Percentiles rank a stretch among this genome's conserved stretches.
Conservation (phyloP, 306 rosid genomes). For the Quercus engelmannii region DNA sequence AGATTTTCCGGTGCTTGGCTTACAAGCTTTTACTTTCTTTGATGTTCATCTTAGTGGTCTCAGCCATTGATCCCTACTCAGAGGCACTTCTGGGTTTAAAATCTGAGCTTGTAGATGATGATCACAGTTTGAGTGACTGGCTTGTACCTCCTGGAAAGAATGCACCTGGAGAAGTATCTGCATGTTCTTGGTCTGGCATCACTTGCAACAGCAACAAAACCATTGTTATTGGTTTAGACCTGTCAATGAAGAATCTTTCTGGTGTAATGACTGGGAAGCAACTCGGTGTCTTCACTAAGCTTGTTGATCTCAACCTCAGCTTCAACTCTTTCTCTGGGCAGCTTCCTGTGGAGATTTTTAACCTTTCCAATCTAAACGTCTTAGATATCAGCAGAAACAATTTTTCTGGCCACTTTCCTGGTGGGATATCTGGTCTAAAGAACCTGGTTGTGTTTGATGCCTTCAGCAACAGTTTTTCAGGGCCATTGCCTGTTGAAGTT, state of each 20-base stretch:
- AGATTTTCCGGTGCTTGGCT: constrained; percentile 44
- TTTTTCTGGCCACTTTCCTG: constrained; percentile 77
- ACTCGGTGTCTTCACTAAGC: constrained; percentile 52
- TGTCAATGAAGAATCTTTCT: constrained; percentile 60
- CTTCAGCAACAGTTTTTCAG: constrained; percentile 85
- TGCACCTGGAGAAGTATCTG: constrained; percentile 43
- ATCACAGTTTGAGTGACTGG: constrained; percentile 66
- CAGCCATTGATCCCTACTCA: constrained; percentile 60
- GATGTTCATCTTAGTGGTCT: constrained; percentile 32
- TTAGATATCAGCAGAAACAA: constrained; percentile 85
- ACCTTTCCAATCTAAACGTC: constrained; percentile 56
- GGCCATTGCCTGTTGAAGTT: constrained; percentile 62
- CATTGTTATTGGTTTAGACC: constrained; percentile 58
- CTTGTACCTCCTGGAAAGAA: constrained; percentile 34
- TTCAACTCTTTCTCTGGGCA: constrained; percentile 68
- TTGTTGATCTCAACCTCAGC: constrained; percentile 69
- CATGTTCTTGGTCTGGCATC: constrained; percentile 90
- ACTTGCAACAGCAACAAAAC: constrained; percentile 56
- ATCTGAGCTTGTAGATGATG: constrained; percentile 57
- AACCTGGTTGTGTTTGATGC: constrained; percentile 66
- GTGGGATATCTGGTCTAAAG: constrained; percentile 47
- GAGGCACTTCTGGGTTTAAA: constrained; percentile 75
- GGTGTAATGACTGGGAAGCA: constrained; percentile 68
- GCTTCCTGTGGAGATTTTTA: constrained; percentile 61
- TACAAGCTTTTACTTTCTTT: constrained; percentile 38